Percentiles rank a stretch among this genome's conserved stretches.
phyloP scores from a whole-genome alignment of 2,329 filamentous ascomycete species.

The Camillea tinctor region DNA sequence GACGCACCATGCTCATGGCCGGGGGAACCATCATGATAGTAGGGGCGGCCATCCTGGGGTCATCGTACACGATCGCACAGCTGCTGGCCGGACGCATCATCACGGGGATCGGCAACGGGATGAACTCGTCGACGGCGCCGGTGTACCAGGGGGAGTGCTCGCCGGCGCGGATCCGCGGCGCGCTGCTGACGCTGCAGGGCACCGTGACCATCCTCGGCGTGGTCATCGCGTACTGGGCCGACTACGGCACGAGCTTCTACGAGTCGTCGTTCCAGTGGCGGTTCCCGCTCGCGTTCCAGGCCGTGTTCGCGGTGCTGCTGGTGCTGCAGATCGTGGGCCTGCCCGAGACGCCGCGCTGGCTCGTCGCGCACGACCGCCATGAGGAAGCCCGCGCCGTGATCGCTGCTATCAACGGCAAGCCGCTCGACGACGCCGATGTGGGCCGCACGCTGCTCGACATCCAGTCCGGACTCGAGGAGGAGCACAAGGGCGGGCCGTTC shows the following conservation, averaged over 20 bases:
- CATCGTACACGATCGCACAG: conserved; percentile 39
- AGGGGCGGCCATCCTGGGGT: conserved; percentile 41
- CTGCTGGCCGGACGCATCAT: conserved; percentile 46
- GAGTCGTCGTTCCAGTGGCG: conserved; percentile 34
- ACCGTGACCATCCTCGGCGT: conserved; percentile 46
- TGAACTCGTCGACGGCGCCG: conserved; percentile 41
- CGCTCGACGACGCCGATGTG: conserved; percentile 19
- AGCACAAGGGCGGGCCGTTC: conserved; percentile 21
- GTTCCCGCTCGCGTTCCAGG: conserved; percentile 43
- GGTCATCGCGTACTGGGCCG: conserved; percentile 41
- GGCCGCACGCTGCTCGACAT: conserved; percentile 14
- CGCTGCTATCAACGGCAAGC: conserved; percentile 14
- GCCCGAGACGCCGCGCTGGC: conserved; percentile 39
- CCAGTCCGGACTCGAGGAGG: conserved; percentile 17
- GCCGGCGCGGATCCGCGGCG: conserved; percentile 43
- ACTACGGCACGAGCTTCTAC: conserved; percentile 12
- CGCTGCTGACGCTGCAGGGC: conserved; percentile 48
- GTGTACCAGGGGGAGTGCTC: conserved; percentile 36
- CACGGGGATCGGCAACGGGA: conserved; percentile 42
- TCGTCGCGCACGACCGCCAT: conserved; percentile 33
- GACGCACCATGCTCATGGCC: conserved; percentile 40
- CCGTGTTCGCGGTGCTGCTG: conserved; percentile 37
- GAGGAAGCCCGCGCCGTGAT: conserved; percentile 28
- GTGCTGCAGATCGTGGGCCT: conserved; percentile 36
- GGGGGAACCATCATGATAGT: conserved; percentile 43